These are phyloP conservation scores for Cichorium intybus DNA, from an alignment of 140 eudicot species.

Conservation along the genomic window DNA sequence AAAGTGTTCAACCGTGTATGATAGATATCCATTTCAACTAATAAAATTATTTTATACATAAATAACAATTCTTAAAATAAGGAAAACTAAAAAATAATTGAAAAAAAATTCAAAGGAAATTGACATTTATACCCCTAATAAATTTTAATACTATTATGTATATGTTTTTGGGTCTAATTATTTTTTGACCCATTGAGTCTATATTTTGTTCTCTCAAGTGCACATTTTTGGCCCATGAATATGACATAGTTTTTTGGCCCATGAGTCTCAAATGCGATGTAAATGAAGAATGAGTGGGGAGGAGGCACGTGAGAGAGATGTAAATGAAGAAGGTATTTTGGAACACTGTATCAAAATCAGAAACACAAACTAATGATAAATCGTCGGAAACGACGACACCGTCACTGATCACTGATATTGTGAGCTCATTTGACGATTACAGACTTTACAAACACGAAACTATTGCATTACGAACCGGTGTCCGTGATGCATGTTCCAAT, in stretches of 20 bases:
- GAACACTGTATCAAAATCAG: slow-evolving; percentile 38
- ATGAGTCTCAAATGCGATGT: background rate
- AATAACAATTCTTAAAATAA: no score
- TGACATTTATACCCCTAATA: no score
- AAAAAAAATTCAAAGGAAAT: no score
- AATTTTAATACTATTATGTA: no score
- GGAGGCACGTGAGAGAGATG: slow-evolving; percentile 35
- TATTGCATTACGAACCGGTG: slow-evolving; percentile 78
- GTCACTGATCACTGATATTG: slow-evolving; percentile 50
- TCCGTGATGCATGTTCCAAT: slow-evolving; percentile 72
- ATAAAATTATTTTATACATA: no score
- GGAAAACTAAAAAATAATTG: no score
- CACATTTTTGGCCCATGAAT: background rate
- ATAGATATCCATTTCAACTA: no score
- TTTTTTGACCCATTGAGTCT: no score
- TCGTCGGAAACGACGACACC: background rate
- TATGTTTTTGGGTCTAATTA: no score
- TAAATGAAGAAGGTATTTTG: slow-evolving; percentile 62
- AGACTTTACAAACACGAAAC: slow-evolving; percentile 73
- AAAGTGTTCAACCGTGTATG: no score
- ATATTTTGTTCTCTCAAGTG: no score
- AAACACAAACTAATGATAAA: background rate
- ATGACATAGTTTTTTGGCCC: background rate
- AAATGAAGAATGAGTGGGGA: background rate
- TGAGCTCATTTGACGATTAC: slow-evolving; percentile 59